Evolutionary conservation across 164 flowering plant genomes (phyloP).

Genomic region (Cinnamomum chago): DNA sequence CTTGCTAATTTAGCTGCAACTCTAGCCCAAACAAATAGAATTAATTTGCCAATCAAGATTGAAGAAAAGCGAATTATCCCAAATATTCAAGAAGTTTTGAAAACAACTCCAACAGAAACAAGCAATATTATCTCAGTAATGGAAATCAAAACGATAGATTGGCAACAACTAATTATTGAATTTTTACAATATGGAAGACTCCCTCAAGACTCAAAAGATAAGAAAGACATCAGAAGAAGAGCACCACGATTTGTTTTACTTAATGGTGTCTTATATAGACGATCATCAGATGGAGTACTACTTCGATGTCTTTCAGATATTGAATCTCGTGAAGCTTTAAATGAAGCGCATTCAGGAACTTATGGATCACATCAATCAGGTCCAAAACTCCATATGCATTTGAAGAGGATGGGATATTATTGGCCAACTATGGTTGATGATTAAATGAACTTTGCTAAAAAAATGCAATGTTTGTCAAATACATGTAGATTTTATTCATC

Average conservation of each 20-base stretch:
- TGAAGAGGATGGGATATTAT: not conserved
- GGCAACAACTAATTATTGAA: not conserved
- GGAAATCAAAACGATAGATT: not conserved
- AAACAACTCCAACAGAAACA: too few relatives aligned
- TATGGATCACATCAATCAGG: not conserved
- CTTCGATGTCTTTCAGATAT: too few relatives aligned
- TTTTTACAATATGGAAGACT: not conserved
- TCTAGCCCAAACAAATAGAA: too few relatives aligned
- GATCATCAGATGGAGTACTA: too few relatives aligned
- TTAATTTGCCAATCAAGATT: too few relatives aligned
- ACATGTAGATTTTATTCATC: constrained; percentile 5
- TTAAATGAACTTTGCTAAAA: not conserved
- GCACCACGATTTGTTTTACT: not conserved
- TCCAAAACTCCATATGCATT: not conserved
- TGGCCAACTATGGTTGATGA: not conserved
- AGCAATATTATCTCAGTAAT: too few relatives aligned
- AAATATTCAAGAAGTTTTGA: too few relatives aligned
- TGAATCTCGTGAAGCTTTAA: too few relatives aligned
- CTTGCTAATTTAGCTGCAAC: too few relatives aligned
- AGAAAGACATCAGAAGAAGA: not conserved
- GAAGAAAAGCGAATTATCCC: not conserved
- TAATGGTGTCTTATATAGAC: too few relatives aligned
- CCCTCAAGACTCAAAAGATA: not conserved
- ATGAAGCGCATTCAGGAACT: too few relatives aligned
- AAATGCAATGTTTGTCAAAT: not conserved